phyloP scores from a whole-genome alignment of 768 basidiomycete genomes.

The Termitomyces eurrhizus region DNA sequence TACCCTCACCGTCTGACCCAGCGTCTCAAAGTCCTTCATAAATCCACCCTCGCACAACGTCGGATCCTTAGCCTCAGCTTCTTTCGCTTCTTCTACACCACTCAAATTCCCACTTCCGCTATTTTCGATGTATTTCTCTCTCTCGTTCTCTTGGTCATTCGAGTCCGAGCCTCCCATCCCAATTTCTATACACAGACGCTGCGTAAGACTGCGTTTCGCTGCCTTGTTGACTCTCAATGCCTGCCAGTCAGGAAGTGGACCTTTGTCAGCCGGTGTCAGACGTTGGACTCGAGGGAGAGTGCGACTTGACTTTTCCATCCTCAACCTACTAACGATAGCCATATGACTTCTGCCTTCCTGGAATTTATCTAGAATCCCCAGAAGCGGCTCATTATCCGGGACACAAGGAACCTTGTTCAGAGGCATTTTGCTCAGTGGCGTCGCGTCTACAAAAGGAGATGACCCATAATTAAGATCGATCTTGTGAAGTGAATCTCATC shows the following conservation, averaged over 20 bases:
- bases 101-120: constrained; percentile 23
- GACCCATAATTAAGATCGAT: not conserved
- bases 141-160: constrained; percentile 24
- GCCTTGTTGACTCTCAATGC: constrained; percentile 81
- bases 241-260: constrained; percentile 17
- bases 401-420: constrained; percentile 86
- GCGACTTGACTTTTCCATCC: constrained; percentile 49
- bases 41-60: constrained; percentile 23
- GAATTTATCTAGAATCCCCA: constrained; percentile 83
- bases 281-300: not conserved
- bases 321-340: constrained; percentile 82
- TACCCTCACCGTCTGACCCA: not conserved
- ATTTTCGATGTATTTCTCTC: constrained; percentile 25
- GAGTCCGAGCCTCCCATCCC: constrained; percentile 59
- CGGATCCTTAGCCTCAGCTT: constrained; percentile 23
- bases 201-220: constrained; percentile 75
- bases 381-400: constrained; percentile 79
- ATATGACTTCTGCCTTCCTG: constrained; percentile 91
- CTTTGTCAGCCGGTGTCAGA: not conserved
- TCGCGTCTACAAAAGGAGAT: constrained; percentile 53
- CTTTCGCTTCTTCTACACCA: constrained; percentile 13
- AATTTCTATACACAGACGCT: constrained; percentile 71
- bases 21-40: constrained; percentile 16
- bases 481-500: not conserved
- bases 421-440: constrained; percentile 78